Conservation (phyloP, 495 filamentous ascomycete genomes). For the Penicillium salamii region DNA sequence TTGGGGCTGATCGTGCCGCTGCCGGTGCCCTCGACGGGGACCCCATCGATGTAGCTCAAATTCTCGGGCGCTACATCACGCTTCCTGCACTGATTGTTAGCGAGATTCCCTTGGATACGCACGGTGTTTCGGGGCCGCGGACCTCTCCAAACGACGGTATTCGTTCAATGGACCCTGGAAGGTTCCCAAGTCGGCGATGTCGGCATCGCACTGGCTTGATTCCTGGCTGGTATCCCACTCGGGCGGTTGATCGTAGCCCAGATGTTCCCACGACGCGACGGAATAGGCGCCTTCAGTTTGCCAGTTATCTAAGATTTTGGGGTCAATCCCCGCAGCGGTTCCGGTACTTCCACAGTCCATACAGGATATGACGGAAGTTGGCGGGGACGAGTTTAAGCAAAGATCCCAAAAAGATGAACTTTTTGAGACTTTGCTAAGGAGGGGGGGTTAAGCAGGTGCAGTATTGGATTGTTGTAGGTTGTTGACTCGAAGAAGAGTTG, state of each 20-base stretch:
- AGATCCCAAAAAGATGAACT: slow-evolving; percentile 20
- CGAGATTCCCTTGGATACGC: background rate
- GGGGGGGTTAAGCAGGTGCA: background rate
- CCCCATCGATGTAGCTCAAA: slow-evolving; percentile 30
- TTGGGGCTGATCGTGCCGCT: slow-evolving; percentile 43
- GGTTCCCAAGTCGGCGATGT: slow-evolving; percentile 36
- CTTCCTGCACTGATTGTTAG: slow-evolving; percentile 25
- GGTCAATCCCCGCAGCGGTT: slow-evolving; percentile 47
- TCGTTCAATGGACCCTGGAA: slow-evolving; percentile 33
- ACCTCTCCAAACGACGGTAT: slow-evolving; percentile 28
- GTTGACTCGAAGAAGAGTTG: slow-evolving; percentile 7
- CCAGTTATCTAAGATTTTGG: slow-evolving; percentile 48
- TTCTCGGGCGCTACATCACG: slow-evolving; percentile 33
- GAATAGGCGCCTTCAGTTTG: slow-evolving; percentile 40
- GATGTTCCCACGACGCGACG: slow-evolving; percentile 40
- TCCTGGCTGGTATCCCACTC: slow-evolving; percentile 48
- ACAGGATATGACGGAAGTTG: slow-evolving; percentile 28
- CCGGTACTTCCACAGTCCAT: slow-evolving; percentile 46
- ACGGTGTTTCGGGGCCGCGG: slow-evolving; percentile 1
- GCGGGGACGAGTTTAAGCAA: slow-evolving; percentile 17
- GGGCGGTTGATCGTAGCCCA: slow-evolving; percentile 38
- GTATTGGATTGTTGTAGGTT: background rate
- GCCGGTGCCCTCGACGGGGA: slow-evolving; percentile 33
- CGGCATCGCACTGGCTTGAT: slow-evolving; percentile 40
- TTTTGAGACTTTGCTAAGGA: slow-evolving; percentile 16